Conservation (phyloP, 2,329 filamentous ascomycete species). For the Fusarium mundagurra region DNA sequence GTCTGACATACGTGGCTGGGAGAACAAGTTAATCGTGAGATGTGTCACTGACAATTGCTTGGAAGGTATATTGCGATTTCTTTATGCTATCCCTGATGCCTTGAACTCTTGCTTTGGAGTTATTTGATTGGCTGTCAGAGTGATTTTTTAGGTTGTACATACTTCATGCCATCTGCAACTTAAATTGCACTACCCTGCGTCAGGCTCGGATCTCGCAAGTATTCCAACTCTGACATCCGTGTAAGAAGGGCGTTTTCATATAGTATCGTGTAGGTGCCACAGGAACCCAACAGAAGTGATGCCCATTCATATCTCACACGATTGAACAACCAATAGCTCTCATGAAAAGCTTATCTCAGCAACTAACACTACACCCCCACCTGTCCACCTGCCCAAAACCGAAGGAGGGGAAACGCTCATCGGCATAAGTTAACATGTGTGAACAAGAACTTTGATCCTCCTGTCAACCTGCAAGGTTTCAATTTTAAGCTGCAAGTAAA, state of each 20-base stretch:
- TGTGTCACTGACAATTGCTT: not conserved
- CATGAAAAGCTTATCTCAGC: slow-evolving; percentile 39
- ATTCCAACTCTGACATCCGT: not conserved
- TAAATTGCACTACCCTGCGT: slow-evolving; percentile 7
- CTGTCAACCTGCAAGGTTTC: slow-evolving; percentile 5
- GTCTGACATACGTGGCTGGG: not conserved
- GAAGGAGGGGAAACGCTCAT: slow-evolving; percentile 38
- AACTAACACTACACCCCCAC: slow-evolving; percentile 36
- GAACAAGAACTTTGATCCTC: not conserved
- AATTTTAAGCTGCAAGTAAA: slow-evolving; percentile 1
- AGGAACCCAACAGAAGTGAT: not conserved
- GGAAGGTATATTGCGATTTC: not conserved
- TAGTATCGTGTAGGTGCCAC: not conserved
- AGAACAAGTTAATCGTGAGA: not conserved
- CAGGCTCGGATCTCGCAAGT: not conserved
- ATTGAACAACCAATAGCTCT: not conserved
- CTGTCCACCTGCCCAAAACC: slow-evolving; percentile 39
- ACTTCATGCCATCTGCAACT: slow-evolving; percentile 17
- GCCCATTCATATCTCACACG: not conserved
- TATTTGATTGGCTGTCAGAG: slow-evolving; percentile 14
- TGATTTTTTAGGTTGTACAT: slow-evolving; percentile 21
- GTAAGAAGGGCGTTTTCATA: not conserved
- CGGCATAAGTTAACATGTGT: not conserved
- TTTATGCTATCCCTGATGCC: not conserved
- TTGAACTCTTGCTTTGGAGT: not conserved